A percentile compares a stretch with the other conserved stretches of the same genome.
phyloP scores from a whole-genome alignment of 2,329 filamentous ascomycete genomes.

The Plectosphaerella cucumerina region DNA sequence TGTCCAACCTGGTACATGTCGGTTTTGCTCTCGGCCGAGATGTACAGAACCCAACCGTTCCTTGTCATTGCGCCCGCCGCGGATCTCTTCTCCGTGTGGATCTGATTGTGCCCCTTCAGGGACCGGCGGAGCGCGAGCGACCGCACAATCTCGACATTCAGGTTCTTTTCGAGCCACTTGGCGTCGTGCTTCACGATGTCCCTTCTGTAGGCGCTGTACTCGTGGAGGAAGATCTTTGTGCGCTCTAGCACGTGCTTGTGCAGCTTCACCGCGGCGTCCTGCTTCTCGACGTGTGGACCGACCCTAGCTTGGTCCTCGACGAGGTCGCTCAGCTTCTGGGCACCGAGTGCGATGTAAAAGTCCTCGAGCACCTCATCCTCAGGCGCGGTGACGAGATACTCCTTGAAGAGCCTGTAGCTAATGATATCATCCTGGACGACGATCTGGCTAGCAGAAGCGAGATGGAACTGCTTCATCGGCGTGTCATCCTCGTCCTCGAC shows the following conservation, averaged over 20 bases:
- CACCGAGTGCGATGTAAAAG: constrained; percentile 80
- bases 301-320: constrained; percentile 76
- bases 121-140: constrained; percentile 73
- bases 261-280: constrained; percentile 63
- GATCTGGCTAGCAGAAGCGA: constrained; percentile 67
- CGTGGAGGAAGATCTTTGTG: constrained; percentile 84
- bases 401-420: constrained; percentile 84
- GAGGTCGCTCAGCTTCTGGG: constrained; percentile 68
- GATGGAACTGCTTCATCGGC: constrained; percentile 71
- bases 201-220: constrained; percentile 61
- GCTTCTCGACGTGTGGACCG: constrained; percentile 62
- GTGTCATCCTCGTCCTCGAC: constrained; percentile 60
- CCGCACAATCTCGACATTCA: constrained; percentile 73
- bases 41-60: constrained; percentile 65
- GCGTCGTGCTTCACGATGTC: constrained; percentile 82
- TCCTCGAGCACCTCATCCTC: constrained; percentile 83
- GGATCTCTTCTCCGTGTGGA: constrained; percentile 69
- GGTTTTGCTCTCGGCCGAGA: constrained; percentile 62
- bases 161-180: constrained; percentile 85
- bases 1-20: constrained; percentile 93
- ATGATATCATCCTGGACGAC: constrained; percentile 85
- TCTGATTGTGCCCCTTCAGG: constrained; percentile 66
- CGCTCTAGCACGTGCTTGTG: constrained; percentile 83
- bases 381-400: constrained; percentile 77
- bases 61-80: constrained; percentile 59